Conservation (phyloP, 192 early-diverging fungal species). For the Backusella macrospora region DNA sequence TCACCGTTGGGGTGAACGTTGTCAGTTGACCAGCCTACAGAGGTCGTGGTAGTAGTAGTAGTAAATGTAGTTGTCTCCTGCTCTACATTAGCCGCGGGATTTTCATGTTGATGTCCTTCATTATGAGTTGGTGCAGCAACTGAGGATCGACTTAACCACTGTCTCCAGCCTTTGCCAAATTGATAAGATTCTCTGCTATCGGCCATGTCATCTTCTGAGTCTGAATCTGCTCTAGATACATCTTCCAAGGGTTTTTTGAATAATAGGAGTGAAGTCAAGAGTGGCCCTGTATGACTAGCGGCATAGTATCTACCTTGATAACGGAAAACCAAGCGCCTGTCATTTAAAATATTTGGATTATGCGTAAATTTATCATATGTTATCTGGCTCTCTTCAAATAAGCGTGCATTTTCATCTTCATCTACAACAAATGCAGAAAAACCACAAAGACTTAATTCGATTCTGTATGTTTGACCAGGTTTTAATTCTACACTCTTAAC, state of each 20-base stretch:
- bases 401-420: constrained; percentile 41
- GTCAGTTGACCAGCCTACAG: constrained; percentile 31
- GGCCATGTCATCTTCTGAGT: not conserved
- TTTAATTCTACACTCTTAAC: constrained; percentile 30
- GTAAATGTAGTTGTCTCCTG: constrained; percentile 36
- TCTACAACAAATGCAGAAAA: constrained; percentile 49
- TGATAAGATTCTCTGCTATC: constrained; percentile 38
- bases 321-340: constrained; percentile 56
- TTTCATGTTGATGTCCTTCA: not conserved
- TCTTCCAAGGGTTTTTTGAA: constrained; percentile 39
- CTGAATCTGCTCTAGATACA: constrained; percentile 48
- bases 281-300: constrained; percentile 61
- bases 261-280: constrained; percentile 59
- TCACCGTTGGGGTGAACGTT: not conserved
- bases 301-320: constrained; percentile 67
- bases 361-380: constrained; percentile 57
- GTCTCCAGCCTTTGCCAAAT: constrained; percentile 42
- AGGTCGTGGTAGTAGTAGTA: constrained; percentile 36
- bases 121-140: constrained; percentile 20
- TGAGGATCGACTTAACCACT: constrained; percentile 45
- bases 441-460: constrained; percentile 62
- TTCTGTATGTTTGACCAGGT: constrained; percentile 42
- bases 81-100: not conserved
- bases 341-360: constrained; percentile 56
- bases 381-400: constrained; percentile 55